Evolutionary conservation across 495 filamentous ascomycete genomes (phyloP).

Genomic region (Astrothelium macrocarpum): DNA sequence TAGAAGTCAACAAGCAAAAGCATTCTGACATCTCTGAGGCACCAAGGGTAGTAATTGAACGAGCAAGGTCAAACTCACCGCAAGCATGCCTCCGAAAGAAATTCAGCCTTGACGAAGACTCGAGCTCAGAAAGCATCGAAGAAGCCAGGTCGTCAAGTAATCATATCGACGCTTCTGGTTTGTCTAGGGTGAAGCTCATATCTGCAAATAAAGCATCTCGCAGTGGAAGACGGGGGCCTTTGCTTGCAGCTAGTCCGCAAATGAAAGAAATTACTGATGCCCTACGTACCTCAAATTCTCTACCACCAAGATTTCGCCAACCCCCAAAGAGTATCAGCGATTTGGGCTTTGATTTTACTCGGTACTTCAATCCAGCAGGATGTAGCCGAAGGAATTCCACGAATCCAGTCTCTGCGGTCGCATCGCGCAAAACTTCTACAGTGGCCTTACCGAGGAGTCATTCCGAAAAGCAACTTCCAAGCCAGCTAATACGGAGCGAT

Average conservation of each 20-base stretch:
- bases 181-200: background rate
- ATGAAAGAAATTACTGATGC: background rate
- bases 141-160: background rate
- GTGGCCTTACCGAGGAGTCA: background rate
- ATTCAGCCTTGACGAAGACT: background rate
- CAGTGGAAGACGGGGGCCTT: background rate
- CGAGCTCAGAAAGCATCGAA: background rate
- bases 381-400: background rate
- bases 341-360: slow-evolving; percentile 38
- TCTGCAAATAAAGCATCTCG: background rate
- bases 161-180: background rate
- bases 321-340: slow-evolving; percentile 25
- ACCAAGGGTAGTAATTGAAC: background rate
- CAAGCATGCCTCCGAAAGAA: background rate
- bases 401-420: background rate
- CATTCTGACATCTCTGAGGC: background rate
- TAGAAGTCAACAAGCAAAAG: background rate
- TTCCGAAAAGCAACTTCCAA: background rate
- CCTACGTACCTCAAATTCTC: background rate
- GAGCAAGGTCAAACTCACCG: background rate
- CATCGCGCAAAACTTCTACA: background rate
- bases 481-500: slow-evolving; percentile 14
- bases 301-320: background rate
- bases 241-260: background rate
- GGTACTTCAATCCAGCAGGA: slow-evolving; percentile 33